phyloP scores from a whole-genome alignment of 2,329 filamentous ascomycete species.

The Cladosporium phlei region DNA sequence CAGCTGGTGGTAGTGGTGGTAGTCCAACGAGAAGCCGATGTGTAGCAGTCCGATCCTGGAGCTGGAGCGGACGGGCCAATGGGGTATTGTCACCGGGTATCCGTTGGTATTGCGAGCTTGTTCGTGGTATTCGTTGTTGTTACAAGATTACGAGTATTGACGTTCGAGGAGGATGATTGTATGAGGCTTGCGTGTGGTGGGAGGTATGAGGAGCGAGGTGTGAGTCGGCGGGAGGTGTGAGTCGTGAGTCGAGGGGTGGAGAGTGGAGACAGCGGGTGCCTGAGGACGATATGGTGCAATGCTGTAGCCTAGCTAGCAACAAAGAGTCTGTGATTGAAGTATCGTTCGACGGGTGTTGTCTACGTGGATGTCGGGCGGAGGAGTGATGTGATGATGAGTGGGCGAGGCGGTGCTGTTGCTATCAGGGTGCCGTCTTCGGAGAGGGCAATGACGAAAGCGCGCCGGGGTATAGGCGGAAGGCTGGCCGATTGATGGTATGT shows the following conservation, averaged over 20 bases:
- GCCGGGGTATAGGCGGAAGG: constrained; percentile 1
- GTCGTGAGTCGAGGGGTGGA: no score
- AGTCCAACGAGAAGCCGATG: constrained; percentile 16
- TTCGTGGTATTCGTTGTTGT: constrained; percentile 4
- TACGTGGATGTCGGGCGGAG: background rate
- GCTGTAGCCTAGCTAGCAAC: background rate
- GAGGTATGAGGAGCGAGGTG: constrained; percentile 4
- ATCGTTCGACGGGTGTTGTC: background rate
- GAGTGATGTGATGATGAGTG: constrained; percentile 4
- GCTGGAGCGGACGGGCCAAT: constrained; percentile 3
- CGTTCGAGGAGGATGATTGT: constrained; percentile 1
- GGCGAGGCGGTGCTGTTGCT: constrained; percentile 4
- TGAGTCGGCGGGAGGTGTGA: constrained; percentile 6
- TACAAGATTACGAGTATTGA: constrained; percentile 12
- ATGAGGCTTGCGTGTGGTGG: constrained; percentile 8
- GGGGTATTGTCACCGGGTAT: background rate
- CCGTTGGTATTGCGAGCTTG: constrained; percentile 4
- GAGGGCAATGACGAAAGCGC: constrained; percentile 1
- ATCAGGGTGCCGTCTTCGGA: constrained; percentile 5
- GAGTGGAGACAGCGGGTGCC: constrained; percentile 12
- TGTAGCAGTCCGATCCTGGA: constrained; percentile 7
- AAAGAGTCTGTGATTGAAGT: constrained; percentile 8
- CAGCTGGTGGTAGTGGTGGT: constrained; percentile 16
- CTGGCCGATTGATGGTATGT: constrained; percentile 1
- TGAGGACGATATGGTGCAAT: constrained; percentile 3